phyloP scores from a whole-genome alignment of 129 eudicot genomes.

The Deinandra increscens region DNA sequence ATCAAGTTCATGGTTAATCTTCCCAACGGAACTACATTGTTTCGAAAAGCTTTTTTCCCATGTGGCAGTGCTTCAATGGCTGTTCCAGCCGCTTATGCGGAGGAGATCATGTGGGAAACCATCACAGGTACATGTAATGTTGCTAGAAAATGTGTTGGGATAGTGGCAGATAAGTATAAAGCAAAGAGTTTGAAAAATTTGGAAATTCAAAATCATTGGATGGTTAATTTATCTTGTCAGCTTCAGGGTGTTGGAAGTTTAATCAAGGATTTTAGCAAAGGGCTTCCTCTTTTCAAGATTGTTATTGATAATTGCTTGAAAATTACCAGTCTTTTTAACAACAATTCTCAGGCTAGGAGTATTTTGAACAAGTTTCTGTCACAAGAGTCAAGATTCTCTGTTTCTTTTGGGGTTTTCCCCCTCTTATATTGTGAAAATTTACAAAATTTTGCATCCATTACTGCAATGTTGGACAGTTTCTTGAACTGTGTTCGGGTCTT shows the following conservation, averaged over 20 bases:
- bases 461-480: constrained; percentile 59
- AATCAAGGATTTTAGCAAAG: constrained; percentile 64
- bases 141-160: constrained; percentile 65
- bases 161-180: constrained; percentile 73
- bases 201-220: constrained; percentile 66
- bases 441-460: constrained; percentile 36
- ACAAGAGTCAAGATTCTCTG: constrained; percentile 43
- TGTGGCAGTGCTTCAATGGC: constrained; percentile 29
- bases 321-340: constrained; percentile 51
- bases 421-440: constrained; percentile 31
- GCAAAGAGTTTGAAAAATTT: constrained; percentile 58
- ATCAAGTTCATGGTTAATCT: constrained; percentile 65
- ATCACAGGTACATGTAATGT: constrained; percentile 42
- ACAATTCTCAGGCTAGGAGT: constrained; percentile 55
- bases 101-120: constrained; percentile 73
- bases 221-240: constrained; percentile 76
- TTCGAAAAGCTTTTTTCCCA: constrained; percentile 43
- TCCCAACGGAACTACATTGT: constrained; percentile 78
- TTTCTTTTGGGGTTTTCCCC: constrained; percentile 53
- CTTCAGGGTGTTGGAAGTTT: constrained; percentile 55
- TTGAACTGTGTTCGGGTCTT: constrained; percentile 45
- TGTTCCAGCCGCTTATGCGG: constrained; percentile 50
- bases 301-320: constrained; percentile 59
- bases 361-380: constrained; percentile 48
- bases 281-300: constrained; percentile 55